Percentiles rank a stretch among this genome's conserved stretches.
phyloP scores from a whole-genome alignment of 345 rosid genomes.

The Trapa incisa region DNA sequence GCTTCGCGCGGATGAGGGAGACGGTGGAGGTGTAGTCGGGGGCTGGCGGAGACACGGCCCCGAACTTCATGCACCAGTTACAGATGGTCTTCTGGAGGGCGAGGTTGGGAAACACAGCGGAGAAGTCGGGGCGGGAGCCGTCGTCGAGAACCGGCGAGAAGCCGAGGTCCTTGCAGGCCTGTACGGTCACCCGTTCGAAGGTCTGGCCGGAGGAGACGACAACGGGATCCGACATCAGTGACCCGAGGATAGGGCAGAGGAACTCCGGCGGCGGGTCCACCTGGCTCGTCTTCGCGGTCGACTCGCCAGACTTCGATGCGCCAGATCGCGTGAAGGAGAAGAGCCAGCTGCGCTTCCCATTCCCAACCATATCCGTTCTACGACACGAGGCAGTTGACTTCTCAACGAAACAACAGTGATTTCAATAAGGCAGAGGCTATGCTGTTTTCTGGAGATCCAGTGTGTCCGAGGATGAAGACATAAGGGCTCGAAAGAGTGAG shows the following conservation, averaged over 20 bases:
- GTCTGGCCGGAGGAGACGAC: conserved; percentile 7
- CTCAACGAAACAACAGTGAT: too few relatives aligned
- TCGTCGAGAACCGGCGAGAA: not conserved
- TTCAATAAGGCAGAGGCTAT: not conserved
- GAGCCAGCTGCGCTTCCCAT: conserved; percentile 9
- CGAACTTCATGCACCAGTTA: conserved; percentile 7
- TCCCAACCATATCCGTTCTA: conserved; percentile 2
- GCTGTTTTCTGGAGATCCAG: not conserved
- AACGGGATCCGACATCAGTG: not conserved
- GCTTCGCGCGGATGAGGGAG: conserved; percentile 24
- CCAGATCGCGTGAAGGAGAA: not conserved
- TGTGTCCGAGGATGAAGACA: not conserved
- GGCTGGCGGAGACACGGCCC: conserved; percentile 18
- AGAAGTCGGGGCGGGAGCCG: conserved; percentile 1
- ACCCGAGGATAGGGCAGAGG: not conserved
- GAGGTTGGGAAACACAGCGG: not conserved
- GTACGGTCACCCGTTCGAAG: conserved; percentile 1
- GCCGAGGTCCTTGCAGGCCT: not conserved
- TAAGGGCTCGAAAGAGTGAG: not conserved
- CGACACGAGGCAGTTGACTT: too few relatives aligned
- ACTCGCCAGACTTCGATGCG: not conserved
- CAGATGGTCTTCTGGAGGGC: not conserved
- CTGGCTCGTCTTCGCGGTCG: conserved; percentile 2
- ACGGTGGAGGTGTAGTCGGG: conserved; percentile 40
- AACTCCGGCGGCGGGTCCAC: conserved; percentile 13